Conservation (phyloP, 768 basidiomycete genomes). For the Thelephora ganbajun region DNA sequence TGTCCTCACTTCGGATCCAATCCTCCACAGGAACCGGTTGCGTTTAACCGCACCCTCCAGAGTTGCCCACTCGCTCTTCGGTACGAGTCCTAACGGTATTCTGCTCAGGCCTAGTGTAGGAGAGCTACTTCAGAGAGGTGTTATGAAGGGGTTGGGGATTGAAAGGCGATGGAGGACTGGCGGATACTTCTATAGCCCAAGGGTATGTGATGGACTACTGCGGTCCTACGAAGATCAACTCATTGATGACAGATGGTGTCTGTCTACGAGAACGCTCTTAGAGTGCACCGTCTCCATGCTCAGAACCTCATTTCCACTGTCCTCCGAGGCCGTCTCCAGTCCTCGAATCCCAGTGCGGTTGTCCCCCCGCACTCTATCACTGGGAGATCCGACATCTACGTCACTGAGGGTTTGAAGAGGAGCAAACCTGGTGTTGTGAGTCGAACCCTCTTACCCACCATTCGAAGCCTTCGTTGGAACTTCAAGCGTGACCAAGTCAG, state of each 20-base stretch:
- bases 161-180: slow-evolving; percentile 57
- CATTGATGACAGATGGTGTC: slow-evolving; percentile 35
- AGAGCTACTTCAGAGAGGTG: slow-evolving; percentile 56
- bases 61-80: slow-evolving; percentile 51
- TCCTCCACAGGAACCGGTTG: slow-evolving; percentile 48
- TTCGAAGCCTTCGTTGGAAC: slow-evolving; percentile 61
- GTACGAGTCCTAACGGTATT: slow-evolving; percentile 36
- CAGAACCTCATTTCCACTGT: slow-evolving; percentile 37
- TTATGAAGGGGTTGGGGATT: slow-evolving; percentile 54
- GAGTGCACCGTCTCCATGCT: slow-evolving; percentile 40
- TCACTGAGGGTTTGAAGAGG: slow-evolving; percentile 53
- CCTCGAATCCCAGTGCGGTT: not conserved
- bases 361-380: slow-evolving; percentile 24
- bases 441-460: slow-evolving; percentile 45
- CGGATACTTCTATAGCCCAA: slow-evolving; percentile 46
- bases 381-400: slow-evolving; percentile 31
- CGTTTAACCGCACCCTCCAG: slow-evolving; percentile 53
- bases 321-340: slow-evolving; percentile 28
- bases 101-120: slow-evolving; percentile 48
- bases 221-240: slow-evolving; percentile 4
- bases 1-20: slow-evolving; percentile 42
- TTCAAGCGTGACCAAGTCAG: slow-evolving; percentile 50
- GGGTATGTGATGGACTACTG: slow-evolving; percentile 25
- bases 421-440: slow-evolving; percentile 31
- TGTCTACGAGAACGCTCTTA: slow-evolving; percentile 48